Percentiles rank a stretch among this genome's conserved stretches.
These are phyloP conservation scores for Flaveria robusta DNA, from an alignment of 129 eudicot species.

Conservation along the genomic window DNA sequence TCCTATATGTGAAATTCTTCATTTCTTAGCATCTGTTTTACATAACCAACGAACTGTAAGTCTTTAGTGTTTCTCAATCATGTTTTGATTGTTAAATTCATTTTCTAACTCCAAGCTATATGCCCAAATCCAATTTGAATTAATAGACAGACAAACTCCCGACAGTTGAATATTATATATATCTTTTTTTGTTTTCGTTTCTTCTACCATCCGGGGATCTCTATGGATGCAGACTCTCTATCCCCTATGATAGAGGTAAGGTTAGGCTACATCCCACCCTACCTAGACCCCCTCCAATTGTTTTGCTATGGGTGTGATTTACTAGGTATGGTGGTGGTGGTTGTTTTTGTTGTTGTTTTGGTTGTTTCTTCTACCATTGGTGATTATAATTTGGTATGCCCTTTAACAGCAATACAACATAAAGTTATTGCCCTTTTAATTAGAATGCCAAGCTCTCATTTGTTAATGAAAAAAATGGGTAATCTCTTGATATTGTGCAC, in stretches of 20 bases:
- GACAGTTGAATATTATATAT: not conserved
- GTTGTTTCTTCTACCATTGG: not conserved
- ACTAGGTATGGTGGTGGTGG: too few species aligned
- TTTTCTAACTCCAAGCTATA: not conserved
- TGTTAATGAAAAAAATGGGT: not conserved
- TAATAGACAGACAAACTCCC: not conserved
- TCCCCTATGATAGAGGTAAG: too few species aligned
- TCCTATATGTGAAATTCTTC: not conserved
- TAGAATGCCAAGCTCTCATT: not conserved
- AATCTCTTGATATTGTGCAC: not conserved
- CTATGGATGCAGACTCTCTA: too few species aligned
- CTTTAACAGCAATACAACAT: not conserved
- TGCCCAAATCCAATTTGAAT: not conserved
- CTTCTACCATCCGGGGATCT: not conserved
- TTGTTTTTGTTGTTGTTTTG: too few species aligned
- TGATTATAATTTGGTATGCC: not conserved
- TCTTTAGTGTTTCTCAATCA: not conserved
- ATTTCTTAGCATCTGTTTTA: slow-evolving; percentile 14
- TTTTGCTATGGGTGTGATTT: too few species aligned
- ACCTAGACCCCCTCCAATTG: too few species aligned
- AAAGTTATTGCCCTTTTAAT: not conserved
- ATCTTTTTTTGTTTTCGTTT: not conserved
- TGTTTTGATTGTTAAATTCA: not conserved
- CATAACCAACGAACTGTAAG: not conserved
- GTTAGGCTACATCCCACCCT: too few species aligned